Base-by-base conservation (phyloP, 1,284 basidiomycete species). In the Kwoniella shivajii region DNA sequence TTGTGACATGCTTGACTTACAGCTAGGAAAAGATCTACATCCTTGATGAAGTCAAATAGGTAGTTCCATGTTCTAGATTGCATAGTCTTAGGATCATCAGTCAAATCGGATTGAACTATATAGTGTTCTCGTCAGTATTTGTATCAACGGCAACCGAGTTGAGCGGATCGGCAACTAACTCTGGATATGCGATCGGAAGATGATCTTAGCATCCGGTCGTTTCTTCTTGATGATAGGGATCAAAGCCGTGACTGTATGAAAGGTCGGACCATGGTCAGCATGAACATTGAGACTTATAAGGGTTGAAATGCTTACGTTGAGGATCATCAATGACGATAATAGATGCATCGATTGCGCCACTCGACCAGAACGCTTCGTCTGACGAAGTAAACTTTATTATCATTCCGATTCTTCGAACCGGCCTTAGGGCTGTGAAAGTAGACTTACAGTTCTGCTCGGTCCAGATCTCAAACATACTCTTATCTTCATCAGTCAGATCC, bases 151-250 rank as follows among this genome's bases (percentile, higher is more conserved):
- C 34, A 37, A 36, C n/a, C n/a, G n/a, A n/a, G n/a, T 6, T 20
- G 50, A 52, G 20, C 18, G 27, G 4, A 26, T 16, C 14, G 37
- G 4, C 18, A 14, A 52, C 67, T 88, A 85, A 74, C 92, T 90
- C 79, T 93, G 90, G 60, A 92, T 93, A 80, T 92, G 90, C 42
- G 90, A 92, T 38, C 90, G 86, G 76, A 92, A 93, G 63, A 92
- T 82, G 70, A 92, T 89, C 46, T 90, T 90, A 47, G 91, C 79
- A 24, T 88, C 85, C 2, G 89, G 89, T 57, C 87, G 83, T 53
- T 86, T 80, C 79, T 88, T 87, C 74, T 85, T 86, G 81, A 92
- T 92, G 64, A 92, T 82, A 6, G 90, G 90, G 72, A 92, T 92
- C 50, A 92, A 82, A 49, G 89, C 88, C 36, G 89, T 68, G 42